Percentiles rank a stretch among this genome's conserved stretches.
These are phyloP conservation scores for Ophiostoma angusticollis DNA, from an alignment of 2,329 filamentous ascomycete species.

Conservation along the genomic window DNA sequence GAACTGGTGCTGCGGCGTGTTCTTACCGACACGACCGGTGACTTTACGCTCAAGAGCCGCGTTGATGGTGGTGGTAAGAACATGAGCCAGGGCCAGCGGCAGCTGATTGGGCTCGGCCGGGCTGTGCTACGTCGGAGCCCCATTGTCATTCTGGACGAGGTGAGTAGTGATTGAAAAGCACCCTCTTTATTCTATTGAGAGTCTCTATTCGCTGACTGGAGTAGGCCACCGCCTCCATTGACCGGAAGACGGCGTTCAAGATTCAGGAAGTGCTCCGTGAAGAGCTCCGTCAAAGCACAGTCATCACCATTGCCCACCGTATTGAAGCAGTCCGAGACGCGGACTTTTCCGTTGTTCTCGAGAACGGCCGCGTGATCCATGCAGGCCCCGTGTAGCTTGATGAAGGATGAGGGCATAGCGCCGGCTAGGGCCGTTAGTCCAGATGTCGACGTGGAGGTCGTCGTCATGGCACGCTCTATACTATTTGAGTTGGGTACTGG, in stretches of 20 bases:
- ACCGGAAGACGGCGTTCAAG: constrained; percentile 42
- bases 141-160: constrained; percentile 48
- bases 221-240: constrained; percentile 47
- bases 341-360: constrained; percentile 40
- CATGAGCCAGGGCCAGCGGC: constrained; percentile 49
- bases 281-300: constrained; percentile 42
- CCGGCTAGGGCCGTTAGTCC: neutral
- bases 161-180: constrained; percentile 1
- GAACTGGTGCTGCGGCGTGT: constrained; percentile 43
- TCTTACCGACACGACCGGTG: constrained; percentile 27
- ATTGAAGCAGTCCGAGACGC: constrained; percentile 49
- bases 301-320: constrained; percentile 55
- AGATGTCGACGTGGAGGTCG: too few species aligned
- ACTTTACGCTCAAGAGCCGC: constrained; percentile 31
- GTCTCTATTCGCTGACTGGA: constrained; percentile 1
- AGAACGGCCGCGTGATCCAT: constrained; percentile 34
- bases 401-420: neutral
- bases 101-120: constrained; percentile 47
- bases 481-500: too few species aligned
- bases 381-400: constrained; percentile 5
- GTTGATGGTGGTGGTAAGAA: constrained; percentile 50
- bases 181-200: neutral
- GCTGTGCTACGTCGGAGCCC: constrained; percentile 48
- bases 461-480: too few species aligned
- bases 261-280: constrained; percentile 45